Percentiles rank a stretch among this genome's conserved stretches.
These are phyloP conservation scores for Mycocentrospora acerina DNA, from an alignment of 2,329 filamentous ascomycete species.

Conservation along the genomic window DNA sequence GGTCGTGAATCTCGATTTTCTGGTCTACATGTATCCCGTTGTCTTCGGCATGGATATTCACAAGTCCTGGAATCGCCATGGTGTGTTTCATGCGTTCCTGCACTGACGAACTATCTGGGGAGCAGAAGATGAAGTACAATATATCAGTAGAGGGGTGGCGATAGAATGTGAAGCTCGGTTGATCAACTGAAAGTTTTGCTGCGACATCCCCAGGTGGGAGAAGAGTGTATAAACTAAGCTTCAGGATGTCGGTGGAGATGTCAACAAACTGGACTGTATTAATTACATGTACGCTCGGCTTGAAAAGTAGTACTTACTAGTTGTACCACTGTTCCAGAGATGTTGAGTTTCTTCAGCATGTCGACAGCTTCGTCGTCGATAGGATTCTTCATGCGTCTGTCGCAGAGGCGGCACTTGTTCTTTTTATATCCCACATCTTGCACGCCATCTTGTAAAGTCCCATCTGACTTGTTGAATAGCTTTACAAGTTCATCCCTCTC, in stretches of 20 bases:
- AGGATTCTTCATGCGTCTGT: conserved; percentile 35
- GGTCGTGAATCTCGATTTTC: conserved; percentile 33
- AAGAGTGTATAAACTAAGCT: conserved; percentile 8
- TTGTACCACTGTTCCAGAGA: conserved; percentile 18
- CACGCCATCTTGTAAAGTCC: background rate
- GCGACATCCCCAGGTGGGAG: conserved; percentile 6
- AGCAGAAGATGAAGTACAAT: conserved; percentile 30
- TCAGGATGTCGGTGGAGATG: conserved; percentile 16
- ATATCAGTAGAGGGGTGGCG: conserved; percentile 12
- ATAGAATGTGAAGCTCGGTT: conserved; percentile 33
- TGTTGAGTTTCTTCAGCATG: conserved; percentile 15
- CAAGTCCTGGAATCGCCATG: conserved; percentile 28
- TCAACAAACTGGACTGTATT: conserved; percentile 17
- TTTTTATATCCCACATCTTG: conserved; percentile 23
- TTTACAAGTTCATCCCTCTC: conserved; percentile 17
- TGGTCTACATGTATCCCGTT: conserved; percentile 21
- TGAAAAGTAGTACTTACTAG: conserved; percentile 12
- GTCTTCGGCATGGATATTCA: conserved; percentile 30
- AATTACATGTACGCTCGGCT: background rate
- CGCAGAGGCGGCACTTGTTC: conserved; percentile 33
- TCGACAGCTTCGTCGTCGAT: conserved; percentile 18
- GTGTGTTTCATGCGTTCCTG: conserved; percentile 33
- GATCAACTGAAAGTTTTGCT: conserved; percentile 10
- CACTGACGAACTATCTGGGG: conserved; percentile 24
- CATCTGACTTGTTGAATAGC: background rate